These are phyloP conservation scores for Metschnikowia gruessii DNA, from an alignment of 805 yeast species.

Conservation along the genomic window DNA sequence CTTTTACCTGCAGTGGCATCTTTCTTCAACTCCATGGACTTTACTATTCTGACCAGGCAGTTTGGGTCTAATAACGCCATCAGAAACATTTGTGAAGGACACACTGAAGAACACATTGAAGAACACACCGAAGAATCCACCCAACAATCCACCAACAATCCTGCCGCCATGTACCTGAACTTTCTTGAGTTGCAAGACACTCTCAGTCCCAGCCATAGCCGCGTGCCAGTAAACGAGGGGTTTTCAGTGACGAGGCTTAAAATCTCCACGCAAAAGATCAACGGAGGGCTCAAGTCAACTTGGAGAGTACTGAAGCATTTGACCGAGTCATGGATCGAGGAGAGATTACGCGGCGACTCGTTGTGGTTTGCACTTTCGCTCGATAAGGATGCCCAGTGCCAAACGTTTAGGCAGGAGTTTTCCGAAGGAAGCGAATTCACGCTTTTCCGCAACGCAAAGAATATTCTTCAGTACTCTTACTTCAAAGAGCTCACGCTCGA, in stretches of 20 bases:
- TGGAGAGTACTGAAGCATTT: background rate
- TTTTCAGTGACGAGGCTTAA: background rate
- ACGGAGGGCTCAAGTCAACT: background rate
- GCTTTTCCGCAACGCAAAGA: background rate
- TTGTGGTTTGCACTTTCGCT: constrained; percentile 3
- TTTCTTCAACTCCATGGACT: background rate
- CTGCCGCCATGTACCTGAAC: too few relatives aligned
- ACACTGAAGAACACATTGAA: background rate
- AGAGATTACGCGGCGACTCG: background rate
- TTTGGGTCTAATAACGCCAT: background rate
- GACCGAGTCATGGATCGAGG: background rate
- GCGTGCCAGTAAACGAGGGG: background rate
- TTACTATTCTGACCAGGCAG: background rate
- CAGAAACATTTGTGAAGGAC: background rate
- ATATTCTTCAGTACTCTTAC: background rate
- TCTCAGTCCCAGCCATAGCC: background rate
- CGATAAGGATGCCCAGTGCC: constrained; percentile 1
- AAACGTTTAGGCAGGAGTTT: background rate
- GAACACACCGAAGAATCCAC: too few relatives aligned
- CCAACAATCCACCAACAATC: too few relatives aligned
- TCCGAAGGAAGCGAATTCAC: background rate
- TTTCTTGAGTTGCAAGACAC: background rate
- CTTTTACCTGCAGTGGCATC: background rate
- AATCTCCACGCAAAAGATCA: background rate
- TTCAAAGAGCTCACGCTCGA: background rate